Evolutionary conservation across 129 eudicot genomes (phyloP).

Genomic region (Oenanthe sinensis): DNA sequence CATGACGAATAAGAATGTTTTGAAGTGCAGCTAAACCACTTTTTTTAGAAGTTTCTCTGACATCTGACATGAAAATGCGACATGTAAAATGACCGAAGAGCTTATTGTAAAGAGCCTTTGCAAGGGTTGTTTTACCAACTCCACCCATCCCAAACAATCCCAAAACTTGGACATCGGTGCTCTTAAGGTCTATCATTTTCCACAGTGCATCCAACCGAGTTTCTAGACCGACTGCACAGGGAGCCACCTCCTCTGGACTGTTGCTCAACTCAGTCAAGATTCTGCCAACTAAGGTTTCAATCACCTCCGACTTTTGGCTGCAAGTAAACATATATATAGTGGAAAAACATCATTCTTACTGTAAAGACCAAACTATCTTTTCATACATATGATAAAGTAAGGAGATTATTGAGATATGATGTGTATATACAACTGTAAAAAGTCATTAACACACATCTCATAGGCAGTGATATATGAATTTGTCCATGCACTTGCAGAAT

Average conservation of each 20-base stretch:
- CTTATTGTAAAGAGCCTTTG: conserved; percentile 23
- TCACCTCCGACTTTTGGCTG: background rate
- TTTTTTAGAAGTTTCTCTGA: conserved; percentile 13
- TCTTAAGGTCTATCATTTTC: conserved; percentile 12
- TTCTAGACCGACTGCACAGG: conserved; percentile 12
- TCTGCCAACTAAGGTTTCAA: conserved; percentile 7
- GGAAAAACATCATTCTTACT: background rate
- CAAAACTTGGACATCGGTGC: conserved; percentile 11
- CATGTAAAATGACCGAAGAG: conserved; percentile 1
- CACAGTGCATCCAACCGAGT: background rate
- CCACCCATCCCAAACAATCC: conserved; percentile 23
- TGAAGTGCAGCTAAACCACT: conserved; percentile 16
- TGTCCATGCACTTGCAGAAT: background rate
- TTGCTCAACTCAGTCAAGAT: conserved; percentile 9
- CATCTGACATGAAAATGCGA: conserved; percentile 19
- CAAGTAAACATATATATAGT: background rate
- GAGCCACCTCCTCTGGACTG: conserved; percentile 8
- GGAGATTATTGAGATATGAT: background rate
- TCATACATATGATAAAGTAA: background rate
- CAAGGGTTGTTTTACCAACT: conserved; percentile 30
- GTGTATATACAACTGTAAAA: background rate
- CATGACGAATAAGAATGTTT: conserved; percentile 6
- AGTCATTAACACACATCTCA: background rate
- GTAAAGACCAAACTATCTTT: background rate
- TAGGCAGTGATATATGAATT: background rate